Base-by-base conservation (phyloP, 2,329 filamentous ascomycete species). In the Paraphaeosphaeria sporulosa region DNA sequence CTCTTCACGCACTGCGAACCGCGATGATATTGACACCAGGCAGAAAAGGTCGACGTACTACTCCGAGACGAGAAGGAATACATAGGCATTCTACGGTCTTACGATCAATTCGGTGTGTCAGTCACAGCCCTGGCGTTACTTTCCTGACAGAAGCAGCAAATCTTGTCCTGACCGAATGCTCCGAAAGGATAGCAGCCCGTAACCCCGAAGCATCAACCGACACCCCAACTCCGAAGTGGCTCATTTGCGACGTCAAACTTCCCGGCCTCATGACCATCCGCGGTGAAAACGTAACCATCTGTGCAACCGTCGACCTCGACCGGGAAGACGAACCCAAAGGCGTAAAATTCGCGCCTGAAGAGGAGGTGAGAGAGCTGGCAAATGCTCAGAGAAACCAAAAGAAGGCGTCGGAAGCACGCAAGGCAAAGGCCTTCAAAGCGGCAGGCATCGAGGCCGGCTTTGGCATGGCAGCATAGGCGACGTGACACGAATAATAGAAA, bases 231-330 rank as follows among this genome's bases (percentile, higher is more conserved):
- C 71, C 73, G 9, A 68, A 68, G n/a, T 77, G 75, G 75, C 74
- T 96, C 54, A 98, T 93, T 76, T 92, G 93, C 62, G 95, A 99
- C 76, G 87, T 96, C 61, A 84, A 88, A 12, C 88, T 93, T 59
- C 89, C 93, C 57, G 95, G 95, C 52, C 88, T 96, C 64, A 98
- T 95, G 81, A 86, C 98, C 38, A 92, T 99, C 48, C 86, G 95
- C 60, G 95, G 95, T 68, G 95, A 99, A 82, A 99, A 99, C 77
- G 95, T 99, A n/a, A 84, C 97, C 54, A 84, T 99, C 47, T 86
- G 98, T 19, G 95, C 95, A 40, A 96, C 98, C 80, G 96, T 99
- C 71, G 95, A 99, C 77, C 87, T 99, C 25, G 95, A 99, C 82
- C 93, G 91, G 74, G 95, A 99, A 79, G 95, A 99, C 77, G 89